A percentile compares a stretch with the other conserved stretches of the same genome.
Evolutionary conservation across 2,329 filamentous ascomycete species (phyloP).

Genomic region (Colletotrichum horii): DNA sequence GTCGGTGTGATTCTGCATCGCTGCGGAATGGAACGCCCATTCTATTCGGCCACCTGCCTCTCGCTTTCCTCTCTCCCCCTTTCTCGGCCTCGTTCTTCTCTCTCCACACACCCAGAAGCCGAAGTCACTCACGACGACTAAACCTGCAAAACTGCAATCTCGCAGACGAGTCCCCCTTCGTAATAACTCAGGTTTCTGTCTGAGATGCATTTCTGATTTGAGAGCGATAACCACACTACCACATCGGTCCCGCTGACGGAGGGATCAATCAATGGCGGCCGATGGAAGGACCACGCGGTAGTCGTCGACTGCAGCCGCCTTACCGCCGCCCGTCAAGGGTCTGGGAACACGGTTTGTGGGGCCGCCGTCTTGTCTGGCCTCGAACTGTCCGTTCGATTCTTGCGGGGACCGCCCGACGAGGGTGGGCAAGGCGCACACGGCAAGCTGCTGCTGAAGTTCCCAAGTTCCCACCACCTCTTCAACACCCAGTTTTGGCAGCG

Average conservation of each 20-base stretch:
- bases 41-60: not conserved
- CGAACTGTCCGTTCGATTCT: constrained; percentile 1
- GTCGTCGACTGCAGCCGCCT: constrained; percentile 22
- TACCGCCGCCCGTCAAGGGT: constrained; percentile 16
- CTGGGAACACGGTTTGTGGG: constrained; percentile 21
- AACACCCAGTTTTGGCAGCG: not conserved
- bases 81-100: not conserved
- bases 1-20: constrained; percentile 16
- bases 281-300: constrained; percentile 18
- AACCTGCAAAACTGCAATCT: not conserved
- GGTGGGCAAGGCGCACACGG: not conserved
- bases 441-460: not conserved
- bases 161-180: not conserved
- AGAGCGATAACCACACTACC: not conserved
- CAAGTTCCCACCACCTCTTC: not conserved
- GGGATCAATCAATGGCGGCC: constrained; percentile 11
- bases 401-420: constrained; percentile 16
- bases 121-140: not conserved
- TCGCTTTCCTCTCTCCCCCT: not conserved
- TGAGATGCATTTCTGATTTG: constrained; percentile 19
- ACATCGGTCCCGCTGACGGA: constrained; percentile 5
- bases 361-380: constrained; percentile 4
- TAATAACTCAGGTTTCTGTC: not conserved
- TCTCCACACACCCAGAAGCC: not conserved
- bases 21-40: not conserved